Percentiles rank a stretch among this genome's conserved stretches.
Evolutionary conservation across 2,329 filamentous ascomycete genomes (phyloP).

Genomic region (Fusarium secorum): DNA sequence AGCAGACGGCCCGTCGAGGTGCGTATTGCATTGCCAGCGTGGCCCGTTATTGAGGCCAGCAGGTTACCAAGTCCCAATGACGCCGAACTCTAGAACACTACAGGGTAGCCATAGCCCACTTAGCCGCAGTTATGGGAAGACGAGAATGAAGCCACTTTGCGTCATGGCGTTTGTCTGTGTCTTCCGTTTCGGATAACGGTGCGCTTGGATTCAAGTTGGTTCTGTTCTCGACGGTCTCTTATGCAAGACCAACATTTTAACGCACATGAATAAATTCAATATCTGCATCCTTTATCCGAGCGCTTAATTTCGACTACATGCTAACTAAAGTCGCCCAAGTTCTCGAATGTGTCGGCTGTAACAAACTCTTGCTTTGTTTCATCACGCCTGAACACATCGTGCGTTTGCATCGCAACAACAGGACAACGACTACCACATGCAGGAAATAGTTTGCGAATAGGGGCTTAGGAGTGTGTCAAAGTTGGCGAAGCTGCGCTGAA

Average conservation of each 20-base stretch:
- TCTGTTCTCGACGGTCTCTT: constrained; percentile 16
- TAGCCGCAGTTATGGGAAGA: constrained; percentile 28
- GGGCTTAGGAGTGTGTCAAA: constrained; percentile 23
- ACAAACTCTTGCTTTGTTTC: constrained; percentile 8
- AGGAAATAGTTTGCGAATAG: constrained; percentile 18
- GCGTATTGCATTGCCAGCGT: constrained; percentile 37
- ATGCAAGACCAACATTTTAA: constrained; percentile 14
- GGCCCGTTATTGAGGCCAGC: constrained; percentile 37
- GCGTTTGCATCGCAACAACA: constrained; percentile 23
- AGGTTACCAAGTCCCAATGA: constrained; percentile 14
- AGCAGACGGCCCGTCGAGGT: constrained; percentile 26
- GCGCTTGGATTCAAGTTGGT: constrained; percentile 28
- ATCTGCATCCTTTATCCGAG: constrained; percentile 12
- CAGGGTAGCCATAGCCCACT: constrained; percentile 40
- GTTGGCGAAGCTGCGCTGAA: constrained; percentile 1
- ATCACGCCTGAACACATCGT: constrained; percentile 7
- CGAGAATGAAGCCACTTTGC: constrained; percentile 33
- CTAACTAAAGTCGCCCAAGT: not conserved
- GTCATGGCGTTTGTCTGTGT: constrained; percentile 29
- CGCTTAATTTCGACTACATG: constrained; percentile 12
- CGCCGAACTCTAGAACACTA: constrained; percentile 16
- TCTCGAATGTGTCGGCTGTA: constrained; percentile 1
- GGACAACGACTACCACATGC: constrained; percentile 6
- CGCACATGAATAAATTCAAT: constrained; percentile 15
- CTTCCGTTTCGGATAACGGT: constrained; percentile 30